Conservation (phyloP, 2,329 filamentous ascomycete genomes). For the Pezicula radicicola region DNA sequence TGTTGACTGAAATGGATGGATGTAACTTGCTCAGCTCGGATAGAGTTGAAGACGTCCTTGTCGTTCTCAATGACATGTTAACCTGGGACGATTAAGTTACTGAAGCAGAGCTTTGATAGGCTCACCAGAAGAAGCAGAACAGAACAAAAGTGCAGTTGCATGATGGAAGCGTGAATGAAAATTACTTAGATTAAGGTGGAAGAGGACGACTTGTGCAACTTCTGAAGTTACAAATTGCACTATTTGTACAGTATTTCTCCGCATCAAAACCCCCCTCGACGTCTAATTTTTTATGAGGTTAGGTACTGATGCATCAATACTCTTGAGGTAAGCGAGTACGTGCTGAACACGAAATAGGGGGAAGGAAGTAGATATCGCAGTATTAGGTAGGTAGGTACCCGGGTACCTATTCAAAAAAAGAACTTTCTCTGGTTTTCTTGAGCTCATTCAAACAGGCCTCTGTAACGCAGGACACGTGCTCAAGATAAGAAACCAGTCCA, state of each 20-base stretch:
- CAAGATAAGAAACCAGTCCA: no score
- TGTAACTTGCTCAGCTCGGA: slow-evolving; percentile 8
- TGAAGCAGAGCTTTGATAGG: neutral
- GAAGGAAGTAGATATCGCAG: neutral
- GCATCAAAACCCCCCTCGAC: neutral
- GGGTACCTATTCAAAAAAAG: no score
- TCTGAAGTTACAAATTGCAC: neutral
- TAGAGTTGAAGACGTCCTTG: slow-evolving; percentile 14
- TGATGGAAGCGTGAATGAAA: neutral
- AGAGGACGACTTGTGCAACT: neutral
- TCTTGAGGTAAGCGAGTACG: neutral
- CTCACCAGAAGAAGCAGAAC: neutral
- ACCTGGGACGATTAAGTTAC: neutral
- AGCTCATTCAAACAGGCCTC: no score
- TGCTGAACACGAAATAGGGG: neutral
- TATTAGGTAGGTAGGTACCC: neutral
- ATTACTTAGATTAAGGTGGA: no score
- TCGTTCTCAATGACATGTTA: slow-evolving; percentile 19
- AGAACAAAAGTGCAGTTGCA: slow-evolving; percentile 1
- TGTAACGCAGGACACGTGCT: no score
- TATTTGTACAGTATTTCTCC: neutral
- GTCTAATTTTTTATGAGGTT: no score
- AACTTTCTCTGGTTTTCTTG: no score
- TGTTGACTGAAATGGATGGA: slow-evolving; percentile 25
- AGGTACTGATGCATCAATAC: no score